Percentiles rank a stretch among this genome's conserved stretches.
phyloP scores from a whole-genome alignment of 2,329 filamentous ascomycete genomes.

The Hymenoscyphus occultus region DNA sequence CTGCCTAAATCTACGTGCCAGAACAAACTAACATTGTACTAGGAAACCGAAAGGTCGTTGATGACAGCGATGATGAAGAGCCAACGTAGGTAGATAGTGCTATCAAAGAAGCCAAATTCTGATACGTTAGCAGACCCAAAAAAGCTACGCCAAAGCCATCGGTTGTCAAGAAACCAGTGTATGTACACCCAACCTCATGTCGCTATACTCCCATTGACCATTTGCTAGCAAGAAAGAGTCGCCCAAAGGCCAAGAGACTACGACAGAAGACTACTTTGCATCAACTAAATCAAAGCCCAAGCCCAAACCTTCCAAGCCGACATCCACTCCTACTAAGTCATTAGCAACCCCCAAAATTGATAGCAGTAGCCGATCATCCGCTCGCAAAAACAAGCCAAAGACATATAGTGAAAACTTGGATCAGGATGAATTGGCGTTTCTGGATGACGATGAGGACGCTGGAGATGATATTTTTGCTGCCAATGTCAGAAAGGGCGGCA shows the following conservation, averaged over 20 bases:
- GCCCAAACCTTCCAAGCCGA: slow-evolving; percentile 19
- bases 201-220: neutral
- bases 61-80: slow-evolving; percentile 80
- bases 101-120: slow-evolving; percentile 20
- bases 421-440: slow-evolving; percentile 55
- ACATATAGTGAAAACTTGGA: slow-evolving; percentile 34
- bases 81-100: slow-evolving; percentile 33
- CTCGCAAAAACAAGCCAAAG: slow-evolving; percentile 30
- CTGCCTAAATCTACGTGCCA: neutral
- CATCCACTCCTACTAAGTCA: slow-evolving; percentile 26
- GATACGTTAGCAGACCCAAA: slow-evolving; percentile 36
- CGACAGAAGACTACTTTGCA: slow-evolving; percentile 37
- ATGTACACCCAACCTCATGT: slow-evolving; percentile 26
- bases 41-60: slow-evolving; percentile 66
- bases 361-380: slow-evolving; percentile 24
- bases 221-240: slow-evolving; percentile 32
- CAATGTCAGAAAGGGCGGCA: slow-evolving; percentile 62
- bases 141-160: slow-evolving; percentile 54
- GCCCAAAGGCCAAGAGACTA: slow-evolving; percentile 35
- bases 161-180: slow-evolving; percentile 55
- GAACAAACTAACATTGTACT: slow-evolving; percentile 10
- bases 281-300: slow-evolving; percentile 32
- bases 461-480: slow-evolving; percentile 84
- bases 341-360: slow-evolving; percentile 22
- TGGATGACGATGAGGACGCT: slow-evolving; percentile 66